These are phyloP conservation scores for Penicillium sclerotiorum DNA, from an alignment of 2,329 filamentous ascomycete genomes.

Conservation along the genomic window DNA sequence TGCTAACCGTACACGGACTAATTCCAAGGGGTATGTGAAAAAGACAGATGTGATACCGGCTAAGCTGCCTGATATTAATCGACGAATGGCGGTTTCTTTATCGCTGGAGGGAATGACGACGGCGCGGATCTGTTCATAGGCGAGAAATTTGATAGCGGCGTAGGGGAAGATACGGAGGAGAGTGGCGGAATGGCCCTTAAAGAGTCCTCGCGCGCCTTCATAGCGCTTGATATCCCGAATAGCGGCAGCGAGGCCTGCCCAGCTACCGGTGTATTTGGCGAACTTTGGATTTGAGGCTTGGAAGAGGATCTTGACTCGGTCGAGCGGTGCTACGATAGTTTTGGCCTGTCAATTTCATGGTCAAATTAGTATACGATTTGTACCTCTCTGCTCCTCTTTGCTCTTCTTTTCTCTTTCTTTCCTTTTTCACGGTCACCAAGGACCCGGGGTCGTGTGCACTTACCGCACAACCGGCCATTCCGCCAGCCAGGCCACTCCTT, in stretches of 20 bases:
- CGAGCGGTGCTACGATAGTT: conserved; percentile 90
- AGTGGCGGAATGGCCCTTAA: conserved; percentile 92
- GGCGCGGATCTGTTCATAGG: conserved; percentile 92
- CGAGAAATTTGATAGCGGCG: conserved; percentile 95
- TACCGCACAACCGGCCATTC: conserved; percentile 89
- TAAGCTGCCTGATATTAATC: conserved; percentile 53
- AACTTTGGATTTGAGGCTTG: conserved; percentile 94
- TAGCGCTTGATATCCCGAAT: conserved; percentile 79
- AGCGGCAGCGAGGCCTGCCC: conserved; percentile 79
- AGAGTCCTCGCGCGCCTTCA: conserved; percentile 77
- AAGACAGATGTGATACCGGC: conserved; percentile 87
- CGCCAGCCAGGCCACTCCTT: conserved; percentile 82
- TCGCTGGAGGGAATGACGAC: conserved; percentile 70
- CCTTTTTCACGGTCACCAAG: conserved; percentile 9
- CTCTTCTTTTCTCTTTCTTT: background rate
- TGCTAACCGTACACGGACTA: conserved; percentile 87
- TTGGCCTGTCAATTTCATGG: conserved; percentile 67
- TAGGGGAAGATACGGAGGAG: conserved; percentile 95
- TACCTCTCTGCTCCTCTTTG: background rate
- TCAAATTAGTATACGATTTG: background rate
- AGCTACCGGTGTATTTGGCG: conserved; percentile 86
- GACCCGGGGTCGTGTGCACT: conserved; percentile 33
- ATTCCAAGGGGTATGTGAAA: conserved; percentile 92
- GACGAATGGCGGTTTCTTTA: conserved; percentile 78
- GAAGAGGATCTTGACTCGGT: conserved; percentile 98